Percentiles rank a stretch among this genome's conserved stretches.
phyloP scores from a whole-genome alignment of 345 rosid genomes.

The Syzygium aqueum region DNA sequence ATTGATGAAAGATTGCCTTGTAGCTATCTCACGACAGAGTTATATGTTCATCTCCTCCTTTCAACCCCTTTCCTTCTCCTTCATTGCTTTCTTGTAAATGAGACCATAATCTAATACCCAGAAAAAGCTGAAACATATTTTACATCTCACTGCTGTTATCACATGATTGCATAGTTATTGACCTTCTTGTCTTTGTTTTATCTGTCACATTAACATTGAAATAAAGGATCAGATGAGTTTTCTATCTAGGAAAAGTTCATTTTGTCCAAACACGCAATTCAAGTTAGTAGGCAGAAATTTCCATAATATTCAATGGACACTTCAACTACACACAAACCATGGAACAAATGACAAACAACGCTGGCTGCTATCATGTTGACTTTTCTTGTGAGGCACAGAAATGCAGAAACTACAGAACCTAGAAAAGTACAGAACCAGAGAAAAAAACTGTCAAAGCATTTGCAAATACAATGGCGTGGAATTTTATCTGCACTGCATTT shows the following conservation, averaged over 20 bases:
- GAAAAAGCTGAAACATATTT: background rate
- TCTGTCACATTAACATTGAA: background rate
- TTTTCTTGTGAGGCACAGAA: background rate
- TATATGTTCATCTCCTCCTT: background rate
- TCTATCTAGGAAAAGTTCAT: background rate
- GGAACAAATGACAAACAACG: background rate
- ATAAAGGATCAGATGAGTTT: background rate
- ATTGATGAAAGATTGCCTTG: background rate
- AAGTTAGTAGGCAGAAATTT: background rate
- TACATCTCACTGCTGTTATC: background rate
- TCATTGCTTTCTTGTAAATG: background rate
- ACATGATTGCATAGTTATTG: background rate
- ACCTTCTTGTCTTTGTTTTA: background rate
- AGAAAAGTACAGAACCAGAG: background rate
- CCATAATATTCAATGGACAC: background rate
- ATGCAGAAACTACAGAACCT: background rate
- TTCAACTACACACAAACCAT: background rate
- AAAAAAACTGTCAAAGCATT: background rate
- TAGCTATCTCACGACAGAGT: background rate
- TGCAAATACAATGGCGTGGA: background rate
- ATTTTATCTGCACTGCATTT: background rate
- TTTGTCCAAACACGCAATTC: background rate
- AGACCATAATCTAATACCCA: background rate
- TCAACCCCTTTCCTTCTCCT: background rate
- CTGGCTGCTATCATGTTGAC: background rate